Conservation (phyloP, 768 basidiomycete species). For the Serendipita sp. region DNA sequence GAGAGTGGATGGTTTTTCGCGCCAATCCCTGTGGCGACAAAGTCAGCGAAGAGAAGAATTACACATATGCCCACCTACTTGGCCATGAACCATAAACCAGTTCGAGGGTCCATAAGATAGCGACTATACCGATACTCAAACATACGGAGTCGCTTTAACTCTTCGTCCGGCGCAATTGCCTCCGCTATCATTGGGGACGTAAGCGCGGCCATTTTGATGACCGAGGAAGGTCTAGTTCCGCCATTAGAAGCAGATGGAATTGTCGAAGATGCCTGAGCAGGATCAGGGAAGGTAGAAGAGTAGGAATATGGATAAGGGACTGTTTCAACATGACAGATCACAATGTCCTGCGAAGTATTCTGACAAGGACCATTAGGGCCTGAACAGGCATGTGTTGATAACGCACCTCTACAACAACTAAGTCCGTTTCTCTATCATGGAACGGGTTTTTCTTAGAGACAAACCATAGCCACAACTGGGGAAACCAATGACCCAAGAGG, state of each 20-base stretch:
- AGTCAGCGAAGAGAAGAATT: background rate
- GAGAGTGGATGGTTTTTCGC: conserved; percentile 60
- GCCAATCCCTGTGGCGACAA: conserved; percentile 55
- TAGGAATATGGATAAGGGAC: conserved; percentile 62
- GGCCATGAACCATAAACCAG: conserved; percentile 66
- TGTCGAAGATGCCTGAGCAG: background rate
- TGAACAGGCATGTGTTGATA: background rate
- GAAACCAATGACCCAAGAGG: conserved; percentile 86
- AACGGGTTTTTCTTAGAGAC: conserved; percentile 75
- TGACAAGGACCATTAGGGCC: conserved; percentile 19
- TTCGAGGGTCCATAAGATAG: conserved; percentile 71
- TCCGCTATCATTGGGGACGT: background rate
- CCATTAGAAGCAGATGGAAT: background rate
- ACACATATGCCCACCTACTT: conserved; percentile 32
- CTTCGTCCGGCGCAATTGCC: conserved; percentile 16
- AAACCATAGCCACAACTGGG: conserved; percentile 77
- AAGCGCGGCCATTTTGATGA: background rate
- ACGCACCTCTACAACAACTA: conserved; percentile 81
- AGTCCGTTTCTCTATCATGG: conserved; percentile 45
- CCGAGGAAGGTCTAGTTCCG: background rate
- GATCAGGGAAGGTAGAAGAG: conserved; percentile 57
- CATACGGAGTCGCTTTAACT: conserved; percentile 39
- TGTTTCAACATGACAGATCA: conserved; percentile 51
- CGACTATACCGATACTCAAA: conserved; percentile 88
- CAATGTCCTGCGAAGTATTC: conserved; percentile 72